Evolutionary conservation across 2,329 filamentous ascomycete species (phyloP).

Genomic region (Apiospora koreana): DNA sequence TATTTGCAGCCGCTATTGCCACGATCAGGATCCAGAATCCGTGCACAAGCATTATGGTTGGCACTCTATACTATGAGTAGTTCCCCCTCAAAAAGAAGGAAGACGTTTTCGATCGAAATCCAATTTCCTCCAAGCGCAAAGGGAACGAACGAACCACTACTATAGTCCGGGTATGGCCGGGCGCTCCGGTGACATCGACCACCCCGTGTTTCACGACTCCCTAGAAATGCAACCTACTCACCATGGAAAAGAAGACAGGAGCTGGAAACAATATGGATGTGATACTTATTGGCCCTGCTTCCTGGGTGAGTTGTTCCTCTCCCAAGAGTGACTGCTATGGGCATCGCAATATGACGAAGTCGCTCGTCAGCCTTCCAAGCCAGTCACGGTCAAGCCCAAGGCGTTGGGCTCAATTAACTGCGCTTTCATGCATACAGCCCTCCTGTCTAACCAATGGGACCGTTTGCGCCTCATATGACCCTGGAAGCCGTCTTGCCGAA

Average conservation of each 20-base stretch:
- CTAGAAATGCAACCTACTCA: constrained; percentile 1
- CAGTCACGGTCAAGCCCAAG: background rate
- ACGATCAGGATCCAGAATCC: background rate
- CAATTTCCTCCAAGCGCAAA: constrained; percentile 4
- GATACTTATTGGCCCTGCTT: background rate
- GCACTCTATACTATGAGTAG: constrained; percentile 1
- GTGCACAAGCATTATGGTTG: background rate
- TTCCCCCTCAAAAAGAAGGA: background rate
- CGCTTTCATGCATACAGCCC: constrained; percentile 10
- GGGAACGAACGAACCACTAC: constrained; percentile 5
- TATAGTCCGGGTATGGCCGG: constrained; percentile 16
- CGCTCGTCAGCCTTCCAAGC: background rate
- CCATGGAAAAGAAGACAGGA: background rate
- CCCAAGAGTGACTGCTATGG: background rate
- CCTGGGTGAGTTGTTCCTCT: background rate
- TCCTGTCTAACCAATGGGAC: background rate
- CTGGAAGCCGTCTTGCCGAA: constrained; percentile 13
- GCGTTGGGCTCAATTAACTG: constrained; percentile 10
- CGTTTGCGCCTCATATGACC: constrained; percentile 2
- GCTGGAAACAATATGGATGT: background rate
- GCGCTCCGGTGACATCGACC: constrained; percentile 6
- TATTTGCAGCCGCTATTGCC: constrained; percentile 25
- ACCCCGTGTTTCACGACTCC: constrained; percentile 11
- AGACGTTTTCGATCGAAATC: background rate
- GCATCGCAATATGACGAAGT: background rate